Evolutionary conservation across 2,329 filamentous ascomycete species (phyloP).

Genomic region (Aspergillus eucalypticola): DNA sequence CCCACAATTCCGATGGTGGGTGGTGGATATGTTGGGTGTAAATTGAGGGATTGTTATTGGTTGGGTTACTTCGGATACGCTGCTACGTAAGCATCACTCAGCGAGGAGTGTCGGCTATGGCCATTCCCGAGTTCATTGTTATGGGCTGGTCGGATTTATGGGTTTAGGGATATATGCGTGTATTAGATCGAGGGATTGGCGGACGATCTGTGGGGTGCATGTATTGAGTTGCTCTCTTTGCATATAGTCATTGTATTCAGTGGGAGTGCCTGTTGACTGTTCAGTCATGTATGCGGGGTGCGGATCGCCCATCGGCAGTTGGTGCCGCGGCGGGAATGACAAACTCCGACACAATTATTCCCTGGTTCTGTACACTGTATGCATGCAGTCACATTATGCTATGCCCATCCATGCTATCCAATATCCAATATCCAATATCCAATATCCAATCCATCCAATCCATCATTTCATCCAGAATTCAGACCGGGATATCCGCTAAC

Average conservation of each 20-base stretch:
- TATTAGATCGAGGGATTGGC: no score
- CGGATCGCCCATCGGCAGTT: neutral
- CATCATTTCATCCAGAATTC: neutral
- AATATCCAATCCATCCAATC: neutral
- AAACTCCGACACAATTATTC: neutral
- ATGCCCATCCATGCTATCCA: neutral
- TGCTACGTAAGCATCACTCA: conserved; percentile 6
- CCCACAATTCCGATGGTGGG: neutral
- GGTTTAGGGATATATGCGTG: no score
- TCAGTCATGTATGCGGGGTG: neutral
- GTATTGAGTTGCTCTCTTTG: no score
- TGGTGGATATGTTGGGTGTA: neutral
- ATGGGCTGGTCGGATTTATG: no score
- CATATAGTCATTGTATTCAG: no score
- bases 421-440: no score
- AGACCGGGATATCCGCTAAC: conserved; percentile 28
- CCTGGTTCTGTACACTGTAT: neutral
- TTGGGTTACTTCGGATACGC: neutral
- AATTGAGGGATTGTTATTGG: neutral
- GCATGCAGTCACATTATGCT: no score
- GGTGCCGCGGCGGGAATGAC: neutral
- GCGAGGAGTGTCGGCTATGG: conserved; percentile 1
- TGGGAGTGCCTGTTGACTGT: no score
- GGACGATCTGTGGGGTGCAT: neutral
- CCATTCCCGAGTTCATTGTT: neutral